These are phyloP conservation scores for Lonicera japonica DNA, from an alignment of 129 eudicot species.

Conservation along the genomic window DNA sequence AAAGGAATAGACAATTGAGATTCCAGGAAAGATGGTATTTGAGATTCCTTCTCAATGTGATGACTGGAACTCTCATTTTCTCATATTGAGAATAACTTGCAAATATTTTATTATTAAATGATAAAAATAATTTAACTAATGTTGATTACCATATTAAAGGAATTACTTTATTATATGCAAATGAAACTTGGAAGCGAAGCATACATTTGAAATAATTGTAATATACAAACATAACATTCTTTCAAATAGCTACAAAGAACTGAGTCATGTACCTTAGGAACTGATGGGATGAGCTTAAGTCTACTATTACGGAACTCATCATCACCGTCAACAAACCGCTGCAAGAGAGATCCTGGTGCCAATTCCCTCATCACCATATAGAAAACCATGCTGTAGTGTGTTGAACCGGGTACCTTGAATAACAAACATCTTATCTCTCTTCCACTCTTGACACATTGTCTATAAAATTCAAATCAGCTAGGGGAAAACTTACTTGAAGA, in stretches of 20 bases:
- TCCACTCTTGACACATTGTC: conserved; percentile 3
- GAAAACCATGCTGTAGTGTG: conserved; percentile 96
- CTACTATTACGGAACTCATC: conserved; percentile 98
- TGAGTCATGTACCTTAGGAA: conserved; percentile 66
- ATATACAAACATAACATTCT: too few species aligned
- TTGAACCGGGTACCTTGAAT: conserved; percentile 91
- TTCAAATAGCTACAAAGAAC: background rate
- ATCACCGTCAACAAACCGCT: conserved; percentile 97
- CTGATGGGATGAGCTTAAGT: conserved; percentile 91
- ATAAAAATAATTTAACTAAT: too few species aligned
- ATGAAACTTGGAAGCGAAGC: too few species aligned
- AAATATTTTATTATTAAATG: too few species aligned
- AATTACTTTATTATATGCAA: too few species aligned
- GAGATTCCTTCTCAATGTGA: too few species aligned
- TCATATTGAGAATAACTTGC: too few species aligned
- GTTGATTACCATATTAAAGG: too few species aligned
- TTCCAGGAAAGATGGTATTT: too few species aligned
- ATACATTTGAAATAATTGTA: too few species aligned
- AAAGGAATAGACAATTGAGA: too few species aligned
- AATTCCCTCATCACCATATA: conserved; percentile 73
- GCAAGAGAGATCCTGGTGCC: conserved; percentile 76
- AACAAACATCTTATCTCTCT: conserved; percentile 10
- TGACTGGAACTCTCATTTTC: too few species aligned
- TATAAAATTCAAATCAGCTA: conserved; percentile 3
- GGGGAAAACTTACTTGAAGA: conserved; percentile 69